Conservation (phyloP, 1,284 basidiomycete genomes). For the Meripilus lineatus region DNA sequence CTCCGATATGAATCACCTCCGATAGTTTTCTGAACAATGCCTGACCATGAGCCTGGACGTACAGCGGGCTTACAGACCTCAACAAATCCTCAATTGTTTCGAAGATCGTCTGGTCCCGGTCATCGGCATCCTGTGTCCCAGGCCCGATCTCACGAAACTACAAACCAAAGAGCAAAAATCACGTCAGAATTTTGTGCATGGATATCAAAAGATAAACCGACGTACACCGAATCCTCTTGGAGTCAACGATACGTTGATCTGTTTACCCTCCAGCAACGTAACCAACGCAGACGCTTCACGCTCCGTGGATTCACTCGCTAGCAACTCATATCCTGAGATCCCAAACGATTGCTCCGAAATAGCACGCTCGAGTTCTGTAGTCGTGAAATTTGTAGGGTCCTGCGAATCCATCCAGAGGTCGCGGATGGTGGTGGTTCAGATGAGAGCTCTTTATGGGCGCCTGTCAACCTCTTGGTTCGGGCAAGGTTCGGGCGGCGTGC, state of each 20-base stretch:
- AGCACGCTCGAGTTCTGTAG: conserved; percentile 47
- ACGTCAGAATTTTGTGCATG: too few species aligned
- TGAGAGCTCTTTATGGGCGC: too few species aligned
- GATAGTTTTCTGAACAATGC: conserved; percentile 44
- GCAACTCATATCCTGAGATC: conserved; percentile 44
- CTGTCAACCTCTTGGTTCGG: too few species aligned
- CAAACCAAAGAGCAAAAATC: too few species aligned
- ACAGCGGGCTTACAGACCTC: conserved; percentile 45
- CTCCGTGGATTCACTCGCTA: conserved; percentile 27
- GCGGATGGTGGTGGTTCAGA: too few species aligned
- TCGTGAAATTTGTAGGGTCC: conserved; percentile 35
- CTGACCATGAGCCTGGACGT: conserved; percentile 41
- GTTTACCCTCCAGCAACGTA: conserved; percentile 49
- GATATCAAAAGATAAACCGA: too few species aligned
- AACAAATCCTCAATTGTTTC: conserved; percentile 58
- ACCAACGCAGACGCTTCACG: conserved; percentile 50
- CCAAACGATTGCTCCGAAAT: conserved; percentile 57
- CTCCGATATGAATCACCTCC: too few species aligned
- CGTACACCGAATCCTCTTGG: conserved; percentile 48
- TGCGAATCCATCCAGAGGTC: too few species aligned
- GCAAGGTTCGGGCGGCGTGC: too few species aligned
- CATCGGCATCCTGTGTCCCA: conserved; percentile 12
- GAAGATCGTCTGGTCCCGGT: conserved; percentile 26
- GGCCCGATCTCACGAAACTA: neutral
- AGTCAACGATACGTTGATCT: conserved; percentile 43